Evolutionary conservation across 2,329 filamentous ascomycete genomes (phyloP).

Genomic region (Aspergillus aculeatinus): DNA sequence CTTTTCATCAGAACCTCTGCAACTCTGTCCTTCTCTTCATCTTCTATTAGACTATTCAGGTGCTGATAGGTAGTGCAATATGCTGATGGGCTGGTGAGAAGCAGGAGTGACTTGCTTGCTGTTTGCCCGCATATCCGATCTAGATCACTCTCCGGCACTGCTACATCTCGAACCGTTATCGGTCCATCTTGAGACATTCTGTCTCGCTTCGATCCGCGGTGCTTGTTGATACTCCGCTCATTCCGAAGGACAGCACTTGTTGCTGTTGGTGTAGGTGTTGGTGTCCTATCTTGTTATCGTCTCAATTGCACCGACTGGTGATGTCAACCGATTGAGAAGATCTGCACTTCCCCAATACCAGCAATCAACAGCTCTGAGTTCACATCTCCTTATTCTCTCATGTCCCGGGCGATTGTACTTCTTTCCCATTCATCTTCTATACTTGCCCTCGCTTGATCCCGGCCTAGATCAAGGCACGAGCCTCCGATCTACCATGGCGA

Average conservation of each 20-base stretch:
- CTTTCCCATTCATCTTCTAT: neutral
- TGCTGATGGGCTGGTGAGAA: too few relatives aligned
- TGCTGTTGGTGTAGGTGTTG: neutral
- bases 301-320: neutral
- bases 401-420: neutral
- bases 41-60: too few relatives aligned
- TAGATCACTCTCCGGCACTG: neutral
- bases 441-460: neutral
- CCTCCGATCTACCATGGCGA: neutral
- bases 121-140: neutral
- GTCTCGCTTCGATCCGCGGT: neutral
- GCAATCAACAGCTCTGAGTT: neutral
- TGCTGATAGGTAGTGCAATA: too few relatives aligned
- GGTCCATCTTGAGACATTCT: neutral
- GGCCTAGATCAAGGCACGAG: neutral
- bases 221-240: neutral
- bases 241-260: neutral
- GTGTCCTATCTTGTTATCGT: neutral
- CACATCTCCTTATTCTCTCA: neutral
- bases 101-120: neutral
- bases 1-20: neutral
- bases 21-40: too few relatives aligned
- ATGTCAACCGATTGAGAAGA: neutral
- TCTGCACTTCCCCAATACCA: neutral
- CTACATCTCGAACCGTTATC: neutral